Percentiles rank a stretch among this genome's conserved stretches.
These are phyloP conservation scores for Hydrangea macrophylla DNA, from an alignment of 148 eudicot genomes.

Conservation along the genomic window DNA sequence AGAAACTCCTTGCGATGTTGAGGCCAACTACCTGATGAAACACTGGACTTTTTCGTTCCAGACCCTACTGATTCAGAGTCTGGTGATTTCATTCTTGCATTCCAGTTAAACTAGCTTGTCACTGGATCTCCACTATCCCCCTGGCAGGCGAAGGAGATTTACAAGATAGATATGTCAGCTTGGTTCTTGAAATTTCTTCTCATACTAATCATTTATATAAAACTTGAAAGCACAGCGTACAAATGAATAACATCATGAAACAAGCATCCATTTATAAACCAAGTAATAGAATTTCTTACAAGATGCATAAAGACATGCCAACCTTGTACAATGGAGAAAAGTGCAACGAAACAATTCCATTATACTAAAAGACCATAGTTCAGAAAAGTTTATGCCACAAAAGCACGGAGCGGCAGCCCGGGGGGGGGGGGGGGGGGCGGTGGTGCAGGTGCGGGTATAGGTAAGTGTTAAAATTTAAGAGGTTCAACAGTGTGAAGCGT, in stretches of 20 bases:
- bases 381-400: background rate
- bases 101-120: too few relatives aligned
- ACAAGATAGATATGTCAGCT: background rate
- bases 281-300: background rate
- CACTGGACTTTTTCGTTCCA: constrained; percentile 68
- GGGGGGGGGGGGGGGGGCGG: background rate
- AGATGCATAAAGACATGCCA: background rate
- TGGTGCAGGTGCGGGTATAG: too few relatives aligned
- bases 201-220: background rate
- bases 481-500: too few relatives aligned
- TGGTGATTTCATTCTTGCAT: too few relatives aligned
- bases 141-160: constrained; percentile 31
- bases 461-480: too few relatives aligned
- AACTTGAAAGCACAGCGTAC: background rate
- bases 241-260: background rate
- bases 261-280: background rate
- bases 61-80: constrained; percentile 78
- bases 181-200: background rate
- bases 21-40: constrained; percentile 60
- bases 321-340: background rate
- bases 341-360: background rate
- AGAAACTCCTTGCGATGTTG: constrained; percentile 71
- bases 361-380: background rate
- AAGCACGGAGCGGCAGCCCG: background rate
- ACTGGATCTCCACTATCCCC: too few relatives aligned